Conservation (phyloP, 2,329 filamentous ascomycete species). For the Ciborinia camelliae region DNA sequence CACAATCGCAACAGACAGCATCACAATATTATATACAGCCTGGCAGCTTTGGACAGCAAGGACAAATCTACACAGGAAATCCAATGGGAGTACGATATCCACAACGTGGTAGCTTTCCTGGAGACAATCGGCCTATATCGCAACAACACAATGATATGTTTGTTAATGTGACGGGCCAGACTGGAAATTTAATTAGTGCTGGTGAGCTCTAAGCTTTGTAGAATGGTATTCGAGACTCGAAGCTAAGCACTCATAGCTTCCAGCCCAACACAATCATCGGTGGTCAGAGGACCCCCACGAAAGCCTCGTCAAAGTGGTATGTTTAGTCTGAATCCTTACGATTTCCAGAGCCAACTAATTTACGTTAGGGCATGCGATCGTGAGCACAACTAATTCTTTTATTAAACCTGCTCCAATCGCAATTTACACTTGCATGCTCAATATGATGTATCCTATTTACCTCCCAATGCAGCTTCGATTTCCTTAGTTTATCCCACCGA, state of each 20-base stretch:
- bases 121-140: conserved; percentile 23
- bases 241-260: conserved; percentile 32
- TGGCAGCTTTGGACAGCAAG: conserved; percentile 29
- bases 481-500: background rate
- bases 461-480: background rate
- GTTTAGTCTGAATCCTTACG: conserved; percentile 28
- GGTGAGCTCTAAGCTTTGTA: conserved; percentile 31
- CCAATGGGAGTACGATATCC: conserved; percentile 25
- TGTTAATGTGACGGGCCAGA: conserved; percentile 15
- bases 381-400: background rate
- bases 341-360: background rate
- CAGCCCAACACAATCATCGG: conserved; percentile 39
- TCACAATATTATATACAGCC: conserved; percentile 31
- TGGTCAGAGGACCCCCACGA: conserved; percentile 52
- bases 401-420: background rate
- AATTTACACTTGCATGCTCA: background rate
- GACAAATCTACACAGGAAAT: conserved; percentile 27
- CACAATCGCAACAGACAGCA: conserved; percentile 23
- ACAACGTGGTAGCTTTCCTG: conserved; percentile 23
- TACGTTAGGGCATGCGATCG: conserved; percentile 70
- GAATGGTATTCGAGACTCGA: background rate
- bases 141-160: conserved; percentile 26
- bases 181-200: conserved; percentile 24
- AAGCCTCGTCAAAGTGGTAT: conserved; percentile 61
- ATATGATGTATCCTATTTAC: background rate